phyloP scores from a whole-genome alignment of 2,329 filamentous ascomycete genomes.

The Pseudogymnoascus sp. region DNA sequence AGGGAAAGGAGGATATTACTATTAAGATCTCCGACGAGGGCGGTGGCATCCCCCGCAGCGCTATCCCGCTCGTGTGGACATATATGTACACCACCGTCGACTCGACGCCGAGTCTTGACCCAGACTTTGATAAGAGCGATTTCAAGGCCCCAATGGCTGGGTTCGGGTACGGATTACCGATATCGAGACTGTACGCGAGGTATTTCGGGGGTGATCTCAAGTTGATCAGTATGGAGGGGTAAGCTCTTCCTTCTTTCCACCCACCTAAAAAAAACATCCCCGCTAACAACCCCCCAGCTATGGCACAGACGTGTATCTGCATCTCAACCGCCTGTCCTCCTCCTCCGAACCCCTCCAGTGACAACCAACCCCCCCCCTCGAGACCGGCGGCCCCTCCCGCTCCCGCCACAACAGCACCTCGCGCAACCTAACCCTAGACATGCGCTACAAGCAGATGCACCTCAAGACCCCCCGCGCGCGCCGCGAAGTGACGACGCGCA shows the following conservation, averaged over 20 bases:
- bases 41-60: conserved; percentile 84
- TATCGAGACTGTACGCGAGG: conserved; percentile 85
- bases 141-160: conserved; percentile 99
- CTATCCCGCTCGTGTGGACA: conserved; percentile 97
- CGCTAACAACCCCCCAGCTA: conserved; percentile 55
- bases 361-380: conserved; percentile 51
- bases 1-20: conserved; percentile 97
- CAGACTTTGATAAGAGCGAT: conserved; percentile 97
- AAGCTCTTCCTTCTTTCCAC: conserved; percentile 33
- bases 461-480: conserved; percentile 62
- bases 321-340: conserved; percentile 90
- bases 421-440: conserved; percentile 56
- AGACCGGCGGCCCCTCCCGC: conserved; percentile 18
- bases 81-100: conserved; percentile 99
- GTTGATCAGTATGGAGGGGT: conserved; percentile 99
- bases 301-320: conserved; percentile 96
- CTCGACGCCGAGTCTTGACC: conserved; percentile 86
- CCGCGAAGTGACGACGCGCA: conserved; percentile 71
- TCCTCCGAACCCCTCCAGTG: conserved; percentile 97
- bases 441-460: conserved; percentile 48
- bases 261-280: background rate
- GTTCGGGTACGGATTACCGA: conserved; percentile 95
- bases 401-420: conserved; percentile 42
- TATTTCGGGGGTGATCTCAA: conserved; percentile 98
- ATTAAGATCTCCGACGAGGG: conserved; percentile 98